phyloP scores from a whole-genome alignment of 441 rosid species.

The Pelargonium myrrhifolium region DNA sequence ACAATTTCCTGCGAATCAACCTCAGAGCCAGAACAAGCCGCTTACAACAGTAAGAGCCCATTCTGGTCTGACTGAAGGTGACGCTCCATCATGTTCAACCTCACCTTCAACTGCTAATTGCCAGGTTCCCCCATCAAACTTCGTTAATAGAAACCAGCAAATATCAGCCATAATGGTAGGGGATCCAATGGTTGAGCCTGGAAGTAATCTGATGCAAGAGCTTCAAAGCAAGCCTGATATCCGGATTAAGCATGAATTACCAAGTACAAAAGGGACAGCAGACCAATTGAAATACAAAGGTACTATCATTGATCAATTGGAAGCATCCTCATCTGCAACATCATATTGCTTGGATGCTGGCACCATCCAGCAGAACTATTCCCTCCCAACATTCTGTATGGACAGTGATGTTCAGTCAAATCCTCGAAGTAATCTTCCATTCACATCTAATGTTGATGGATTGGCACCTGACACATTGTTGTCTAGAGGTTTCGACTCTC shows the following conservation, averaged over 20 bases:
- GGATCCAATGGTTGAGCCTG: slow-evolving; percentile 49
- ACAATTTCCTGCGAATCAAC: slow-evolving; percentile 32
- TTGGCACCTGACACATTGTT: slow-evolving; percentile 66
- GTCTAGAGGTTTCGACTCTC: slow-evolving; percentile 76
- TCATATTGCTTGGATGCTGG: slow-evolving; percentile 78
- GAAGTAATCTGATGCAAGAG: slow-evolving; percentile 54
- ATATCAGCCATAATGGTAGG: slow-evolving; percentile 45
- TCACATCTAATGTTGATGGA: slow-evolving; percentile 52
- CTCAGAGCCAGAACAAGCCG: slow-evolving; percentile 47
- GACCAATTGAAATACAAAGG: slow-evolving; percentile 65
- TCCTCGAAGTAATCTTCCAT: slow-evolving; percentile 48
- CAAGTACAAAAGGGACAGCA: slow-evolving; percentile 44
- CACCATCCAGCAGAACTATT: slow-evolving; percentile 59
- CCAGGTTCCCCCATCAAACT: slow-evolving; percentile 58
- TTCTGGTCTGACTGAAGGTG: slow-evolving; percentile 72
- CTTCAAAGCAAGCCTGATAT: slow-evolving; percentile 57
- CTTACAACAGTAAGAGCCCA: slow-evolving; percentile 45
- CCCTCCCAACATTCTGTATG: slow-evolving; percentile 58
- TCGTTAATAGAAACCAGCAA: slow-evolving; percentile 62
- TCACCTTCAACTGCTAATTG: slow-evolving; percentile 85
- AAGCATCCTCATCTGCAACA: slow-evolving; percentile 91
- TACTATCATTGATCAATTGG: slow-evolving; percentile 61
- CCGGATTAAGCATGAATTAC: slow-evolving; percentile 49
- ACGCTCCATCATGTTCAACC: slow-evolving; percentile 88
- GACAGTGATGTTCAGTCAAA: slow-evolving; percentile 76